Conservation (phyloP, 2,329 filamentous ascomycete genomes). For the Dactylellina drechsleri region DNA sequence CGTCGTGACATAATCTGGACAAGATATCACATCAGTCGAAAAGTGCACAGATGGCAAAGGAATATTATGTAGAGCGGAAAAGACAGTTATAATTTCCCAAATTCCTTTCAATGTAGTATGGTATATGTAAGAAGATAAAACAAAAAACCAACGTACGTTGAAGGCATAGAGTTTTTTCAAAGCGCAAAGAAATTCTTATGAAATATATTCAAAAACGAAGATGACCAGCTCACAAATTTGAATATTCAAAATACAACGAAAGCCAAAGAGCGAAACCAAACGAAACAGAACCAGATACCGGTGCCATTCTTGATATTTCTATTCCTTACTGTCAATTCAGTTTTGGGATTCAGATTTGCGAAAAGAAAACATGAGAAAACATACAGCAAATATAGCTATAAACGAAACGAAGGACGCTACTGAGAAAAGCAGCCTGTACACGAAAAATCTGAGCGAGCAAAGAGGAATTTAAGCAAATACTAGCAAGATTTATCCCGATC, state of each 20-base stretch:
- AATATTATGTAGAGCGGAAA: constrained; percentile 7
- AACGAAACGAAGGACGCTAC: constrained; percentile 30
- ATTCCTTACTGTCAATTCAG: constrained; percentile 30
- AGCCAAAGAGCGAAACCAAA: constrained; percentile 3
- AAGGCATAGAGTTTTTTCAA: not conserved
- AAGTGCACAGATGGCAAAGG: too few species aligned
- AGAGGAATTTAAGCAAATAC: constrained; percentile 3
- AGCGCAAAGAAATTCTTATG: not conserved
- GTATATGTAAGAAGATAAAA: constrained; percentile 3
- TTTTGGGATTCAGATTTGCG: constrained; percentile 7
- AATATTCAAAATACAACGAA: constrained; percentile 25
- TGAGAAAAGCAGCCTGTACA: constrained; percentile 50
- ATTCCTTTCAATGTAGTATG: not conserved
- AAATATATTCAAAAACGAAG: constrained; percentile 39
- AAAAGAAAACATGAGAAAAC: constrained; percentile 3
- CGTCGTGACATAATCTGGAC: too few species aligned
- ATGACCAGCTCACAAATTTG: constrained; percentile 49
- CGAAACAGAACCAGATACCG: constrained; percentile 15
- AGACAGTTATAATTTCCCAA: constrained; percentile 26
- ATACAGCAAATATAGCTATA: constrained; percentile 35
- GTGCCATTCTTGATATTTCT: constrained; percentile 51
- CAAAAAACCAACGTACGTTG: not conserved
- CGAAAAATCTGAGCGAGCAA: constrained; percentile 7
- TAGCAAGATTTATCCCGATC: constrained; percentile 52
- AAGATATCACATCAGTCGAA: too few species aligned